Base-by-base conservation (phyloP, 2,329 filamentous ascomycete genomes). In the Stagonosporopsis cucurbitacearum region DNA sequence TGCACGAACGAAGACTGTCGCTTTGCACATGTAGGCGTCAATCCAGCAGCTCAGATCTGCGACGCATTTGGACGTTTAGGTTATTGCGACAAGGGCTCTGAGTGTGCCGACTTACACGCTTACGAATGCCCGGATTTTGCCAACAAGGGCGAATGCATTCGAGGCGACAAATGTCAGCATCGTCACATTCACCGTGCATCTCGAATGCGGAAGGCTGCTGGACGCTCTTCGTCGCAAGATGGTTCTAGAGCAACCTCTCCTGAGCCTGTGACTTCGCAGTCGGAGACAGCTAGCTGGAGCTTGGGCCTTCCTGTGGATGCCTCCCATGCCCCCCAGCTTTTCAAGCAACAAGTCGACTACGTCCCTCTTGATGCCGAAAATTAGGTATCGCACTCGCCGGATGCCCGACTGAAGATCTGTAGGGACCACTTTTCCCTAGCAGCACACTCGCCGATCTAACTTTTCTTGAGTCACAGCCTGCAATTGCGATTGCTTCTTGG, bases 51-150 rank as follows among this genome's bases (percentile, higher is more conserved):
- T 46, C 87, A 84, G 26, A 91, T 97, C 43, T 99, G 95, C 79
- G 85, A 87, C 66, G 79, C 86, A 19, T 98, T 99, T 80, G 94
- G 91, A 25, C 86, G 87, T 50, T 84, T 93, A 70, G 94, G 95
- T 49, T 98, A 92, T 77, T 98, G 95, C 80, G 88, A 90, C 59
- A 90, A 90, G 73, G 95, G 94, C 58, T 83, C 84, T 52, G 78
- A 82, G 51, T 98, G 95, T 77, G 78, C 85, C 57, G 87, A 95
- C 62, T 89, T 92, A 58, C 95, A 99, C 79, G 89, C 94, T 54
- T 89, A 89, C 78, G 94, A 98, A 77, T 98, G 95, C 77, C 94
- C 95, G 60, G 90, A 96, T 75, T 97, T 96, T 81, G 91, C 91
- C 83, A 96, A 96, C 78, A 91, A 86, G 58, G 94, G 94, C 68